Evolutionary conservation across 352 stramenopile genomes (phyloP).

Genomic region (Phytopythium vexans): DNA sequence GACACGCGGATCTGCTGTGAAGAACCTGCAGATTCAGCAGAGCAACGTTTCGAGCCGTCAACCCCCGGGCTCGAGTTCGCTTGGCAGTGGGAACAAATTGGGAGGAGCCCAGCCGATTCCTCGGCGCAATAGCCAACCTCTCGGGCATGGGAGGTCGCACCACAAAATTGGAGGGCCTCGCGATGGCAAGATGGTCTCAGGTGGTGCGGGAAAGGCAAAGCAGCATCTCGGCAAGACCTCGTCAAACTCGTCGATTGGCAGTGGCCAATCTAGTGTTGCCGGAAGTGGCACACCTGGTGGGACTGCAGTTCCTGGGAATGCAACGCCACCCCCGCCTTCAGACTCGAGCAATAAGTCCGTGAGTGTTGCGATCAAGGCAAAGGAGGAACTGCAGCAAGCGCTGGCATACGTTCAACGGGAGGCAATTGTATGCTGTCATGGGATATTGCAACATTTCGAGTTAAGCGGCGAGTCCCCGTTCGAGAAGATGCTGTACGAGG

Average conservation of each 20-base stretch:
- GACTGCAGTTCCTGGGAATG: not conserved
- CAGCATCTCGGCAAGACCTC: constrained; percentile 15
- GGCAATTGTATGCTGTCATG: constrained; percentile 63
- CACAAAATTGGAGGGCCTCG: constrained; percentile 18
- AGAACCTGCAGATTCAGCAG: constrained; percentile 85
- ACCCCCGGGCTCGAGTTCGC: constrained; percentile 19
- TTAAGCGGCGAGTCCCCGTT: constrained; percentile 63
- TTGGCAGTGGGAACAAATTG: constrained; percentile 44
- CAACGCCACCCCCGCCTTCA: not conserved
- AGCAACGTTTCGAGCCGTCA: constrained; percentile 42
- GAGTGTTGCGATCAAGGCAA: constrained; percentile 65
- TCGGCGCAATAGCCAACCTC: constrained; percentile 34
- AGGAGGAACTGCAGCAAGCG: constrained; percentile 80
- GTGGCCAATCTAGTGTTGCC: constrained; percentile 5
- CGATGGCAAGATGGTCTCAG: constrained; percentile 22
- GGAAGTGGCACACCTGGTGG: constrained; percentile 7
- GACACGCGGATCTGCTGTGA: constrained; percentile 74
- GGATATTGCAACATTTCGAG: constrained; percentile 68
- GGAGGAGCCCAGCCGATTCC: constrained; percentile 49
- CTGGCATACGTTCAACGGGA: constrained; percentile 74
- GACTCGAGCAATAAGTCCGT: constrained; percentile 45
- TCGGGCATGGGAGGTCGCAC: constrained; percentile 10
- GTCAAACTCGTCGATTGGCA: not conserved
- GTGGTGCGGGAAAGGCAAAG: constrained; percentile 37
- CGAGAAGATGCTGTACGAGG: constrained; percentile 77